Base-by-base conservation (phyloP, 495 filamentous ascomycete genomes). In the Jackrogersella minutella region DNA sequence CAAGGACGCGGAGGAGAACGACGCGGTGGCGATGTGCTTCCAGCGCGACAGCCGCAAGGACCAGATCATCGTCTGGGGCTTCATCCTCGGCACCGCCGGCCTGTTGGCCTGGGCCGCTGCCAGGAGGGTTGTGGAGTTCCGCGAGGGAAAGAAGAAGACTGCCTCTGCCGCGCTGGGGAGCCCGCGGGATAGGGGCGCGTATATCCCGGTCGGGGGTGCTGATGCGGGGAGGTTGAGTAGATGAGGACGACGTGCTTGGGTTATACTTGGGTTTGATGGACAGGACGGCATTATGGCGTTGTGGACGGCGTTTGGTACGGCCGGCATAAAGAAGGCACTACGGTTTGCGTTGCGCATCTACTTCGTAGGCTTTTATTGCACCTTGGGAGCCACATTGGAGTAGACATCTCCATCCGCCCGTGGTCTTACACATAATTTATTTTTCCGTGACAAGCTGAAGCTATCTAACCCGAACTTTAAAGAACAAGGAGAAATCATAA, bases 1-100 rank as follows among this genome's bases (percentile, higher is more conserved):
- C 78, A 90, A 93, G 70, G 87, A 84, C 40, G 90, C 89, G n/a
- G 88, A 88, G 72, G 89, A 96, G 74, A 90, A 90, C 54, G 93
- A 97, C 79, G 87, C 98, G 1, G 85, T 91, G 37, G 92, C 95
- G 13, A 91, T 87, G 19, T 99, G 95, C 77, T 97, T 97, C 77
- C 93, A 97, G 76, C 84, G 94, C 62, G 94, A 98, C 74, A 93
- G 90, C 26, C 80, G 84, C 57, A 97, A 97, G 77, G 94, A 97
- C 70, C 84, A 92, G 76, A 84, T 93, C 30, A 93, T 99, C 22
- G 93, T 99, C 0, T 91, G 93, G 73, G 89, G 93, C 4, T 99
- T 99, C 74, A 92, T 99, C 21, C 77, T 93, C 58, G 89, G 91
- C 31, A 97, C 93, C 4, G 82, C 87, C n/a, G 91, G 91, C 2